These are phyloP conservation scores for Hansenula lynferdii DNA, from an alignment of 1,139 yeast species.

Conservation along the genomic window DNA sequence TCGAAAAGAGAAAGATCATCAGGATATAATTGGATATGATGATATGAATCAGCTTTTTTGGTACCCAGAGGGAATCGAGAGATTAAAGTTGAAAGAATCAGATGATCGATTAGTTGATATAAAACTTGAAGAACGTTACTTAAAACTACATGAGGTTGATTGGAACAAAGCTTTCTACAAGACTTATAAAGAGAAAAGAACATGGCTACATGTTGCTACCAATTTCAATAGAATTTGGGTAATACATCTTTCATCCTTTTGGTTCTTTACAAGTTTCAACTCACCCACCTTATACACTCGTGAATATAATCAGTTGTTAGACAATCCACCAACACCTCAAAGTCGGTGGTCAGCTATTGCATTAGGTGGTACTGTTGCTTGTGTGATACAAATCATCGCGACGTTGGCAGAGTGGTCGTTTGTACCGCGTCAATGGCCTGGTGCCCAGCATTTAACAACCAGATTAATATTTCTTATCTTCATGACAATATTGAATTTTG, in stretches of 20 bases:
- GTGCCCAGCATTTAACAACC: slow-evolving; percentile 44
- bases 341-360: slow-evolving; percentile 59
- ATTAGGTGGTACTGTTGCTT: slow-evolving; percentile 68
- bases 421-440: slow-evolving; percentile 70
- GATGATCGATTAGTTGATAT: slow-evolving; percentile 41
- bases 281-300: slow-evolving; percentile 73
- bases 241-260: slow-evolving; percentile 68
- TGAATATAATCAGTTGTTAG: slow-evolving; percentile 48
- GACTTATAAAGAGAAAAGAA: slow-evolving; percentile 68
- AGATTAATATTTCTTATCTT: slow-evolving; percentile 41
- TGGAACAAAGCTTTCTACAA: slow-evolving; percentile 68
- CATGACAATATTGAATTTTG: slow-evolving; percentile 43
- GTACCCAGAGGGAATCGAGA: slow-evolving; percentile 60
- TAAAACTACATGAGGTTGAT: slow-evolving; percentile 39
- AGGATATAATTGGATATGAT: slow-evolving; percentile 73
- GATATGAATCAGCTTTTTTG: slow-evolving; percentile 84
- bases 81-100: slow-evolving; percentile 37
- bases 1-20: slow-evolving; percentile 61
- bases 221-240: slow-evolving; percentile 85
- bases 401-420: slow-evolving; percentile 57
- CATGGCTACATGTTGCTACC: slow-evolving; percentile 74
- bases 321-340: slow-evolving; percentile 64
- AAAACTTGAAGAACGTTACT: slow-evolving; percentile 41
- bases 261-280: slow-evolving; percentile 80
- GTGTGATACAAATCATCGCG: slow-evolving; percentile 59